Base-by-base conservation (phyloP, 2,329 filamentous ascomycete genomes). In the Sarocladium oryzae region DNA sequence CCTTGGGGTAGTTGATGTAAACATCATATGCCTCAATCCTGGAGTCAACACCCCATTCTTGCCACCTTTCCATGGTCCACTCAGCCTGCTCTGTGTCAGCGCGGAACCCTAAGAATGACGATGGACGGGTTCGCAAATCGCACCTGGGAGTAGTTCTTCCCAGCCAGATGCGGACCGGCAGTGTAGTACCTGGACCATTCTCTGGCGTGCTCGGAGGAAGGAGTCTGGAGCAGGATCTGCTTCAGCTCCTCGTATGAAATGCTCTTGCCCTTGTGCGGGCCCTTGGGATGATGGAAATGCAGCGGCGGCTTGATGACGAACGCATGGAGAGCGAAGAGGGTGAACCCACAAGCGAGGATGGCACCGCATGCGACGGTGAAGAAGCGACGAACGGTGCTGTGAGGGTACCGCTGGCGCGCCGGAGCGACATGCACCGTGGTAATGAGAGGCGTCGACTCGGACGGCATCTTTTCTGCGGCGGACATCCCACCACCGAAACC, bases 151-250 rank as follows among this genome's bases (percentile, higher is more conserved):
- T 84, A 75, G 63, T 92, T 93, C 69, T 85, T 83, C 18, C 88
- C 88, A 1, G 85, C 86, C 46, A 92, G 69, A 67, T 92, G 88
- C 16, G 85, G 77, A 0, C 88, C 88, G 0, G 84, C 72, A 0
- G 88, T 88, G 61, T 92, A 92, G 65, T 91, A 92, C 55, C 73
- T 74, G 65, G 83, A 88, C 86, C 86, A 91, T 68, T 89, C 81
- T 56, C 79, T 75, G 8, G 78, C 79, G 56, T 75, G 76, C 43
- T 77, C 69, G 26, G 74, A 70, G 52, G 74, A 76, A 4, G 82
- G 82, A 0, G 80, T 84, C 24, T 78, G 72, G 38, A 84, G 68
- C 33, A 86, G 63, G 26, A 85, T 78, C 5, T 68, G 59, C 55
- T 76, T 69, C n/a, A 85, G 70, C 57, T 82, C 69, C 32, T 76